These are phyloP conservation scores for Lenwebbia sp. DNA, from an alignment of 345 rosid species.

Conservation along the genomic window DNA sequence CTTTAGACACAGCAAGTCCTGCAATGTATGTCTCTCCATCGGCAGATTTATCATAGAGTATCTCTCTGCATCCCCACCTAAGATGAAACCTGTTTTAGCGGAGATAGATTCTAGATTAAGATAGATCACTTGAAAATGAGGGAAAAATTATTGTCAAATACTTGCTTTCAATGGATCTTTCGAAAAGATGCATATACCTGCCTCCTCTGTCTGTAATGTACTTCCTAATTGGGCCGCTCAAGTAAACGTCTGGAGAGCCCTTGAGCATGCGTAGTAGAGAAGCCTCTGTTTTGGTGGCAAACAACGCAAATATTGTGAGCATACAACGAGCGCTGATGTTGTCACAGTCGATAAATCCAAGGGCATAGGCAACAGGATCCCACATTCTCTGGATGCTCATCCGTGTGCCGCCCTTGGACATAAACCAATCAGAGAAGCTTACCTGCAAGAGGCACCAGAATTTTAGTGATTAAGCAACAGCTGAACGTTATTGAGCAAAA, in stretches of 20 bases:
- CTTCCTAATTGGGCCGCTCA: constrained; percentile 89
- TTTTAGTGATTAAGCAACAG: background rate
- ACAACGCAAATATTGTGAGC: constrained; percentile 96
- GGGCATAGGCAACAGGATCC: constrained; percentile 99
- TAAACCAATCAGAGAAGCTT: constrained; percentile 98
- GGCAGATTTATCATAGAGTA: constrained; percentile 54
- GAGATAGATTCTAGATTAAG: background rate
- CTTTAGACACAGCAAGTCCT: constrained; percentile 87
- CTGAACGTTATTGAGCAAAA: background rate
- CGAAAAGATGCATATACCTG: constrained; percentile 30
- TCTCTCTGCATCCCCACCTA: constrained; percentile 97
- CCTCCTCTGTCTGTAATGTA: constrained; percentile 86
- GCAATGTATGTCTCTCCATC: constrained; percentile 58
- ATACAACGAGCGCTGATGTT: constrained; percentile 98
- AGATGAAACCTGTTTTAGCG: constrained; percentile 76
- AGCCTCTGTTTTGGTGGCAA: constrained; percentile 99
- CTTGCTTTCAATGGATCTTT: background rate
- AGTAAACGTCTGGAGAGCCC: constrained; percentile 91
- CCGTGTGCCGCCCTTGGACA: constrained; percentile 93
- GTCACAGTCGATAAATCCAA: constrained; percentile 97
- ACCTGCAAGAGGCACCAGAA: constrained; percentile 35
- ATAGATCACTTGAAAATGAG: background rate
- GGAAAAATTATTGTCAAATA: background rate
- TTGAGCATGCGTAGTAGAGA: constrained; percentile 96
- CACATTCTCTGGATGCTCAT: constrained; percentile 91